Base-by-base conservation (phyloP, 441 rosid species). In the Breynia disticha region DNA sequence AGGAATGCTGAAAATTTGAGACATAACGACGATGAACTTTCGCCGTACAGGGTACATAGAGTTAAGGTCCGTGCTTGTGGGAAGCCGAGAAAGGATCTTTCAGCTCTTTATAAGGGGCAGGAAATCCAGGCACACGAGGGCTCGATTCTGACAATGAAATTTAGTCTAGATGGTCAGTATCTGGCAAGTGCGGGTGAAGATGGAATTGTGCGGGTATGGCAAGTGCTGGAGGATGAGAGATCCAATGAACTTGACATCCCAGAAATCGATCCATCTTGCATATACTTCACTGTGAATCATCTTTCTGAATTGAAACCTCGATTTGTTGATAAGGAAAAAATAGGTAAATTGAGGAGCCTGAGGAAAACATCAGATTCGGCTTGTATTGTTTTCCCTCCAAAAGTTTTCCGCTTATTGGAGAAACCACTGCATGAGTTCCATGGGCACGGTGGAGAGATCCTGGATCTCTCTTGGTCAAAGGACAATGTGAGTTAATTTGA, bases 141-240 rank as follows among this genome's bases (percentile, higher is more conserved):
- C 53, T 75, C 84, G 15, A 84, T 87, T 58, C 83, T 83, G 63
- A 69, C 84, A 1, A 90, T 87, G 97, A 90, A 84, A 70, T 90
- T 87, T 71, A 84, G 89, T 67, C 83, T 71, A 20, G 96, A 87
- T 55, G 96, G 97, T 7, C 74, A 61, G 48, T 78, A 75, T 72
- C 81, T 90, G 54, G 96, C 95, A 3, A 82, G 83, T 63, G 96
- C 82, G 8, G 91, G 97, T 52, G 84, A 86, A 66, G 97, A 90
- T 71, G 72, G 82, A 48, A 62, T 80, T 16, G 81, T 90, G 58
- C 76, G 94, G 32, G 75, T 90, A 22, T 90, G 96, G 97, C 70
- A 69, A 62, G 78, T 87, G 15, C 54, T 72, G 19, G 95, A 82
- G 69, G 78, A 72, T 1, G 78, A 84, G 45, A 76, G 80, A 62